Evolutionary conservation across 1,284 basidiomycete species (phyloP).

Genomic region (Ustilago bromivora): DNA sequence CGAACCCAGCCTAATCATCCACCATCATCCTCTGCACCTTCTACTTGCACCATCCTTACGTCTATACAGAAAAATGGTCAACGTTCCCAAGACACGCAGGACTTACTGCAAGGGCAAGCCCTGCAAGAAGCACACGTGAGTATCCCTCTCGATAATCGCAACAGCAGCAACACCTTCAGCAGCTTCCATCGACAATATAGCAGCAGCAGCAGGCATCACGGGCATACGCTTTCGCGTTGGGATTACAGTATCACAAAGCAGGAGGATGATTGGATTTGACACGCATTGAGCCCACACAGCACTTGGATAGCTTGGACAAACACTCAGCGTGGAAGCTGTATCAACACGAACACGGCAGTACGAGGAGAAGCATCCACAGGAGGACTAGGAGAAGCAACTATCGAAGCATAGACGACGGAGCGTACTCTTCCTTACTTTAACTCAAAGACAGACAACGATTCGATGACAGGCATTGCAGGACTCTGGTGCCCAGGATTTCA

Average conservation of each 20-base stretch:
- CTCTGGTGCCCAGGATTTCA: too few species aligned
- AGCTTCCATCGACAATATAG: slow-evolving; percentile 3
- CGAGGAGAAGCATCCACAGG: too few species aligned
- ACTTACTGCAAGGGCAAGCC: slow-evolving; percentile 97
- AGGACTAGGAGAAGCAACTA: background rate
- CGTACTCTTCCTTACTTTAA: too few species aligned
- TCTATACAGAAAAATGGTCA: slow-evolving; percentile 65
- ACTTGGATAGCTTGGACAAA: background rate
- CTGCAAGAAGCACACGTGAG: slow-evolving; percentile 98
- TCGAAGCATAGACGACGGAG: background rate
- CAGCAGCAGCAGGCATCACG: background rate
- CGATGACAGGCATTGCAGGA: too few species aligned
- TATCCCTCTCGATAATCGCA: slow-evolving; percentile 42
- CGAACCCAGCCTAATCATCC: slow-evolving; percentile 19
- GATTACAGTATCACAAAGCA: background rate
- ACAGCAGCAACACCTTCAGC: slow-evolving; percentile 3
- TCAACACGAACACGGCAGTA: background rate
- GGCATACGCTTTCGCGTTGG: background rate
- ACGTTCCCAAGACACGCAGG: slow-evolving; percentile 72
- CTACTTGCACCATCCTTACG: background rate
- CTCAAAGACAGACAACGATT: too few species aligned
- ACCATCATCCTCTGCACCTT: slow-evolving; percentile 7
- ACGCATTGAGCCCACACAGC: background rate
- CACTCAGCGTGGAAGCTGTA: background rate
- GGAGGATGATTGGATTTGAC: background rate